Percentiles rank a stretch among this genome's conserved stretches.
phyloP scores from a whole-genome alignment of 208 protist genomes.

The Trypanosoma conorhini region DNA sequence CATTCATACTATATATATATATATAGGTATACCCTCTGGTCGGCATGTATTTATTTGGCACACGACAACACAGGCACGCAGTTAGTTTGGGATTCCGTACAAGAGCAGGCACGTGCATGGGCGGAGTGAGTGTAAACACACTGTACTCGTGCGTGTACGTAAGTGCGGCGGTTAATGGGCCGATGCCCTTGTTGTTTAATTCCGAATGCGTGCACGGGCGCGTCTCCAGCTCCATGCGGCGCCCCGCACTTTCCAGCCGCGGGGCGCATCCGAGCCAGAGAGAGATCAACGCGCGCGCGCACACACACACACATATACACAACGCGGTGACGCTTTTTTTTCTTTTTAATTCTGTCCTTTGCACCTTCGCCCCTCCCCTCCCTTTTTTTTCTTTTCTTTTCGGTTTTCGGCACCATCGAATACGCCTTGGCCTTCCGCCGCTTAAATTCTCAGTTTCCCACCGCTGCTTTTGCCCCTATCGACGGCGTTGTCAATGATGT shows the following conservation, averaged over 20 bases:
- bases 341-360: background rate
- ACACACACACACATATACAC: too few relatives aligned
- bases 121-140: background rate
- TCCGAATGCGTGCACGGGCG: background rate
- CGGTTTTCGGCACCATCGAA: background rate
- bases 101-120: background rate
- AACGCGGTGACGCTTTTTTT: background rate
- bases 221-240: too few relatives aligned
- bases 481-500: slow-evolving; percentile 56
- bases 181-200: background rate
- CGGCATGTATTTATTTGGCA: background rate
- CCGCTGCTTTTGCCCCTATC: slow-evolving; percentile 30
- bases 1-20: background rate
- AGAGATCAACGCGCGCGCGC: too few relatives aligned
- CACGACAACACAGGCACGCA: background rate
- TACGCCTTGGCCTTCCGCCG: too few relatives aligned
- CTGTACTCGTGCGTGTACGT: background rate
- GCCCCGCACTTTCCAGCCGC: too few relatives aligned
- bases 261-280: too few relatives aligned
- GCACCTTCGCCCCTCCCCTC: background rate
- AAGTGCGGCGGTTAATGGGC: slow-evolving; percentile 5
- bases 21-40: background rate
- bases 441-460: slow-evolving; percentile 5
- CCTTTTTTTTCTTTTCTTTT: background rate
- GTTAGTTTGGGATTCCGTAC: background rate